These are phyloP conservation scores for Nevesoporus exiguus DNA, from an alignment of 768 basidiomycete species.

Conservation along the genomic window DNA sequence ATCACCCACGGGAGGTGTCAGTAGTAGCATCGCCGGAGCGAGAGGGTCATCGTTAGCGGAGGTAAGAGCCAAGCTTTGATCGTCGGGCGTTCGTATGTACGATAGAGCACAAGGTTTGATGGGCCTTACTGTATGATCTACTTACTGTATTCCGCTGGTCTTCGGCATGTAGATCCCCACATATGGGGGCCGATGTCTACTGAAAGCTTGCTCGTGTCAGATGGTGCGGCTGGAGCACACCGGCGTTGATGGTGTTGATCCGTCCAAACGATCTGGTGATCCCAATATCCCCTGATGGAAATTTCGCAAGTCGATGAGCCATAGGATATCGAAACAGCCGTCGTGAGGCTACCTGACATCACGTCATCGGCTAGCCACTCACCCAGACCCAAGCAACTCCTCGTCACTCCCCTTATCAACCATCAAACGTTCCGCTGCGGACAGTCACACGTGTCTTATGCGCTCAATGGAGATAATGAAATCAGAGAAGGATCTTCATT, in stretches of 20 bases:
- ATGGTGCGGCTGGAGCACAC: no score
- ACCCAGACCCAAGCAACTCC: not conserved
- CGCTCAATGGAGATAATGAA: constrained; percentile 47
- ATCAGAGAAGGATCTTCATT: constrained; percentile 37
- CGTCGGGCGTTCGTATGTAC: not conserved
- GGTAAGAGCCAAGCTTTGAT: constrained; percentile 13
- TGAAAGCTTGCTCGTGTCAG: no score
- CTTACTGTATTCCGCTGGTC: not conserved
- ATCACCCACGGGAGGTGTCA: not conserved
- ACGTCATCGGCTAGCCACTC: no score
- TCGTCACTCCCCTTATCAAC: not conserved
- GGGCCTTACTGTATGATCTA: not conserved
- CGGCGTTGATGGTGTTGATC: no score
- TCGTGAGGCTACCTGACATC: no score
- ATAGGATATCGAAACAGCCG: no score
- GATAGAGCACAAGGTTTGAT: not conserved
- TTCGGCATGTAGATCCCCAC: not conserved
- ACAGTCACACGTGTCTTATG: constrained; percentile 65
- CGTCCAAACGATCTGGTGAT: no score
- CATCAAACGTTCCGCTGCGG: constrained; percentile 45
- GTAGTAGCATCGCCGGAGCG: not conserved
- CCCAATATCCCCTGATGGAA: no score
- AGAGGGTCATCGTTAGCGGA: not conserved
- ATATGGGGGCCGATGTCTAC: no score
- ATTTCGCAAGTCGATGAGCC: no score